These are phyloP conservation scores for Exophiala sp. DNA, from an alignment of 2,329 filamentous ascomycete genomes.

Conservation along the genomic window DNA sequence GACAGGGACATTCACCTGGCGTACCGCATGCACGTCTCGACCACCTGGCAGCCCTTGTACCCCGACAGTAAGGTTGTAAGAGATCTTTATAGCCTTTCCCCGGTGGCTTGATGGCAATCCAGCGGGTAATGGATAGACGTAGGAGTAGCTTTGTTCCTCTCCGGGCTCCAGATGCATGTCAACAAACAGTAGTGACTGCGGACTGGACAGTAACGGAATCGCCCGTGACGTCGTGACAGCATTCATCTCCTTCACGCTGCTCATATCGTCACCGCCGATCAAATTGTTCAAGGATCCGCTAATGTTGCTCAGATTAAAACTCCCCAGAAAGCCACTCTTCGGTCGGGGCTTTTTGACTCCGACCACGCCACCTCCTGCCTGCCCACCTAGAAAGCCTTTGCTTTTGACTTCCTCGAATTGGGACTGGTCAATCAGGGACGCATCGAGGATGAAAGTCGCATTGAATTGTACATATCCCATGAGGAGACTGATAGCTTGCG, in stretches of 20 bases:
- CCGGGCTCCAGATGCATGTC: constrained; percentile 83
- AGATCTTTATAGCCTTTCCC: constrained; percentile 88
- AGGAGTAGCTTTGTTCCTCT: constrained; percentile 83
- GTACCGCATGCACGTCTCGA: constrained; percentile 74
- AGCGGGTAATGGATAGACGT: constrained; percentile 78
- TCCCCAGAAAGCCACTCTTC: constrained; percentile 72
- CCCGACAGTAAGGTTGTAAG: constrained; percentile 85
- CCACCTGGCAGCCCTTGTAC: constrained; percentile 79
- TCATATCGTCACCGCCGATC: constrained; percentile 80
- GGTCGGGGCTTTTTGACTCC: constrained; percentile 69
- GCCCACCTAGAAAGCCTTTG: constrained; percentile 83
- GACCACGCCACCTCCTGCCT: constrained; percentile 77
- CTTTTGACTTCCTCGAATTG: constrained; percentile 95
- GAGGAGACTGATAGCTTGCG: constrained; percentile 74
- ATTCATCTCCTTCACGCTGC: constrained; percentile 93
- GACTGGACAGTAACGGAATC: constrained; percentile 87
- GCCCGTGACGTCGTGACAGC: constrained; percentile 79
- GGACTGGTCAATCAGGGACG: constrained; percentile 80
- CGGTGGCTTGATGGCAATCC: constrained; percentile 88
- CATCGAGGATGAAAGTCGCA: constrained; percentile 87
- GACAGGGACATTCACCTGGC: constrained; percentile 89
- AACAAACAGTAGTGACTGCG: constrained; percentile 93
- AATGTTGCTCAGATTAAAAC: constrained; percentile 83
- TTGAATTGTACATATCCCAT: constrained; percentile 97
- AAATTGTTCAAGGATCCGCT: constrained; percentile 84